phyloP scores from a whole-genome alignment of 305 asterid species.

The Plantago rigida region DNA sequence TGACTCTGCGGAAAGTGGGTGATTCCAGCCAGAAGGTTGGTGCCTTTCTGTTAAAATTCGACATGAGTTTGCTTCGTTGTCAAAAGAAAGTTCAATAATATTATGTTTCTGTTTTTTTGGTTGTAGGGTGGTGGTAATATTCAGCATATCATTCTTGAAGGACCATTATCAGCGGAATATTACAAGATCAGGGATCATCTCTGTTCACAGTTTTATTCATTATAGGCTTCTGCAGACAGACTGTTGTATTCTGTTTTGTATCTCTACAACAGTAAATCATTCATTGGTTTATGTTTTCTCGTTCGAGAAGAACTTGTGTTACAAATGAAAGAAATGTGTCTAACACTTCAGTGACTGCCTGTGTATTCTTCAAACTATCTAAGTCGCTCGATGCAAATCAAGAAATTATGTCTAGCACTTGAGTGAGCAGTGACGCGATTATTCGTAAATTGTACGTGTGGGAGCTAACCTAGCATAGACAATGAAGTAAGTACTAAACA shows the following conservation, averaged over 20 bases:
- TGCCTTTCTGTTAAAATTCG: conserved; percentile 14
- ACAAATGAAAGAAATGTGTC: no score
- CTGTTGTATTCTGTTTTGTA: conserved; percentile 2
- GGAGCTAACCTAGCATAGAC: no score
- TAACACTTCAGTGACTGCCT: no score
- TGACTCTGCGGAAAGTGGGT: conserved; percentile 84
- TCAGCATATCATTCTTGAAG: conserved; percentile 87
- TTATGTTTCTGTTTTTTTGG: conserved; percentile 12
- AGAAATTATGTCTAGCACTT: no score
- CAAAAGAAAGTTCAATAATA: conserved; percentile 6
- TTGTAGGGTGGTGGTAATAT: conserved; percentile 69
- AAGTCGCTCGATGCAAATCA: no score
- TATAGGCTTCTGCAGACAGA: conserved; percentile 29
- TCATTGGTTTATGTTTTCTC: no score
- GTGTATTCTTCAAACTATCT: no score
- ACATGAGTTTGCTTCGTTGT: conserved; percentile 17
- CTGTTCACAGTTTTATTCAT: conserved; percentile 75
- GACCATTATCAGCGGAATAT: conserved; percentile 86
- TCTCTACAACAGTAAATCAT: not conserved
- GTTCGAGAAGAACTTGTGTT: no score
- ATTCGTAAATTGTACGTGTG: no score
- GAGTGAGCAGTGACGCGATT: no score
- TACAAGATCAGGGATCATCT: conserved; percentile 71
- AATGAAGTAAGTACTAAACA: no score
- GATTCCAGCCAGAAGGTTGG: conserved; percentile 86